A percentile compares a stretch with the other conserved stretches of the same genome.
These are phyloP conservation scores for Claviceps sp. DNA, from an alignment of 2,329 filamentous ascomycete genomes.

Conservation along the genomic window DNA sequence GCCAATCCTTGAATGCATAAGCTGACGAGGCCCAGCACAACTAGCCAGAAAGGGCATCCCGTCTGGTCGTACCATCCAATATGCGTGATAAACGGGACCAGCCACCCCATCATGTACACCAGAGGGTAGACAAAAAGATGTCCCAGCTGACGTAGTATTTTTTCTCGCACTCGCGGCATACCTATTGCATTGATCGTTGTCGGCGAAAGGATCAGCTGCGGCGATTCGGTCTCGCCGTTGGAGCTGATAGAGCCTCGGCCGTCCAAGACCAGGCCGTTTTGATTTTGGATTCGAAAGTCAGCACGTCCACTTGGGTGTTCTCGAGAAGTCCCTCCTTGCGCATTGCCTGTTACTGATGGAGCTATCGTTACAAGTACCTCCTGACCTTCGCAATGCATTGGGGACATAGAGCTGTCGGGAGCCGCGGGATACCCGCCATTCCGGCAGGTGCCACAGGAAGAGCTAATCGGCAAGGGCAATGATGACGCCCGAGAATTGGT, in stretches of 20 bases:
- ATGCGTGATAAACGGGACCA: conserved; percentile 55
- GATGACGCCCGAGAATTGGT: not conserved
- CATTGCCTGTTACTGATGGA: not conserved
- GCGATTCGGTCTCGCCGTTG: conserved; percentile 7
- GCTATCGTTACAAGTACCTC: not conserved
- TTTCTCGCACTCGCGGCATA: conserved; percentile 30
- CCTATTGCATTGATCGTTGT: conserved; percentile 13
- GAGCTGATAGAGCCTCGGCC: not conserved
- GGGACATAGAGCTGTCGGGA: not conserved
- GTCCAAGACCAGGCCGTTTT: not conserved
- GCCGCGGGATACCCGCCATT: not conserved
- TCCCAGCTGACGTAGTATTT: conserved; percentile 54
- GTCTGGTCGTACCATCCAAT: conserved; percentile 24
- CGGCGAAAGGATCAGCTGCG: conserved; percentile 8
- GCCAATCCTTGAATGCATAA: conserved; percentile 53
- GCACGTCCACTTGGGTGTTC: too few species aligned
- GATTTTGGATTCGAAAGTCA: not conserved
- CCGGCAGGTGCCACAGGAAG: not conserved
- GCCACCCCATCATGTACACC: conserved; percentile 60
- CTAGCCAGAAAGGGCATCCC: conserved; percentile 41
- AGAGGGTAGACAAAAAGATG: conserved; percentile 65
- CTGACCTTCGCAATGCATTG: not conserved
- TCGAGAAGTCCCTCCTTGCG: not conserved
- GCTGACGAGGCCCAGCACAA: conserved; percentile 40
- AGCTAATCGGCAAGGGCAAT: too few species aligned